Conservation (phyloP, 305 asterid species). For the Rubia balearica region DNA sequence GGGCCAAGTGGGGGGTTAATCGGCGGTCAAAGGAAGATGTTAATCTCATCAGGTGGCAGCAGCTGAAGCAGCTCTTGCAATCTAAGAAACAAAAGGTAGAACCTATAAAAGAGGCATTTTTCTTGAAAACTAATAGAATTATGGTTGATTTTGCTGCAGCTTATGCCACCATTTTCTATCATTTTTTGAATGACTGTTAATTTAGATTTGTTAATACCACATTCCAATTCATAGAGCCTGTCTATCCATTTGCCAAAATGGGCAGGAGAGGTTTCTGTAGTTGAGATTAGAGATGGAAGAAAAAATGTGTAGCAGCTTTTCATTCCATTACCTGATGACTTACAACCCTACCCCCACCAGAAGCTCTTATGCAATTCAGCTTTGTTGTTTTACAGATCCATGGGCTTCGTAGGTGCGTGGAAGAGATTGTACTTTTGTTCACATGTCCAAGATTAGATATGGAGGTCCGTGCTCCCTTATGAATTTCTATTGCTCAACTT, state of each 20-base stretch:
- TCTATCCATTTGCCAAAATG: background rate
- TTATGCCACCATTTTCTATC: background rate
- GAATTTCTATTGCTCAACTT: background rate
- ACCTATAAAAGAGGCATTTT: background rate
- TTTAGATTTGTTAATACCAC: background rate
- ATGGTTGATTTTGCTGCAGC: background rate
- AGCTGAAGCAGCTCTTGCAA: constrained; percentile 55
- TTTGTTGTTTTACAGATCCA: constrained; percentile 33
- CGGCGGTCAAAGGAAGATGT: constrained; percentile 64
- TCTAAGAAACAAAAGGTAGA: constrained; percentile 79
- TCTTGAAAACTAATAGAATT: no score
- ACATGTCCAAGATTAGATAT: constrained; percentile 91
- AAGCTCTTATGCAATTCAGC: background rate
- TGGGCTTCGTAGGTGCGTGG: constrained; percentile 66
- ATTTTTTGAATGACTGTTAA: background rate
- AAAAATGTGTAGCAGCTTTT: background rate
- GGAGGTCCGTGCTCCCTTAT: constrained; percentile 48
- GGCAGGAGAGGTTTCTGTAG: background rate
- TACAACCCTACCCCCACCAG: background rate
- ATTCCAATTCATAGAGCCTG: background rate
- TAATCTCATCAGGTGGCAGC: constrained; percentile 66
- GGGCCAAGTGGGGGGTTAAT: constrained; percentile 69
- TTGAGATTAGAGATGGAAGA: background rate
- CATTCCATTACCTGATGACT: background rate
- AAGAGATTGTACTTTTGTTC: constrained; percentile 76